These are phyloP conservation scores for Eragrostis tef DNA, from an alignment of 202 grass and related monocot species.

Conservation along the genomic window DNA sequence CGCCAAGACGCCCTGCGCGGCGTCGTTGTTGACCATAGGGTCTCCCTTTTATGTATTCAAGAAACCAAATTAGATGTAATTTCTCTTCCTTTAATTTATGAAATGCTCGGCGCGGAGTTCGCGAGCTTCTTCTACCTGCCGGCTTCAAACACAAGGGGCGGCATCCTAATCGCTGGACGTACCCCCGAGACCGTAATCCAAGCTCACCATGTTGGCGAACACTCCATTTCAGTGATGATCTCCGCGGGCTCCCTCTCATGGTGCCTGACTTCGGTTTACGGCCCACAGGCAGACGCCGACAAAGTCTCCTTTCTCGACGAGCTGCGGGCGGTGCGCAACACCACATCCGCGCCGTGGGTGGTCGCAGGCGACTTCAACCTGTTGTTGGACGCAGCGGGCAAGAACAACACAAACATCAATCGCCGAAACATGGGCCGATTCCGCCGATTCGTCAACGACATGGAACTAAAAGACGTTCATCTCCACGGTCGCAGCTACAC, in stretches of 20 bases:
- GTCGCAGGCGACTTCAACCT: not conserved
- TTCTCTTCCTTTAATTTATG: not conserved
- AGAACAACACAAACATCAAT: not conserved
- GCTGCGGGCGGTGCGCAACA: not conserved
- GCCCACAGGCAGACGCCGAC: not conserved
- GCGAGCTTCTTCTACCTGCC: not conserved
- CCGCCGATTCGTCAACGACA: not conserved
- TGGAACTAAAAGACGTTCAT: not conserved
- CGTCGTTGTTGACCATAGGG: not conserved
- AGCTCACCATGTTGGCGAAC: too few species aligned
- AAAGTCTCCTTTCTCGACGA: not conserved
- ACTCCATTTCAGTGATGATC: not conserved
- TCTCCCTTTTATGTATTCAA: not conserved
- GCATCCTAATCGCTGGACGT: not conserved
- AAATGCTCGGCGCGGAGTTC: not conserved
- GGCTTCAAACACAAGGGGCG: not conserved
- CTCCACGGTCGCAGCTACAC: not conserved
- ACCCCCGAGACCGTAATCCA: too few species aligned
- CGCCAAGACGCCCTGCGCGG: not conserved
- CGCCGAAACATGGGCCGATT: not conserved
- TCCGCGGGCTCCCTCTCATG: too few species aligned
- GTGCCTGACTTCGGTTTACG: not conserved
- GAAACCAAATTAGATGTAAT: not conserved
- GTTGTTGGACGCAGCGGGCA: not conserved
- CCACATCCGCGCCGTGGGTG: not conserved